Evolutionary conservation across 148 eudicot genomes (phyloP), one percentile per base, ranked within the genome.

Genomic region (Spergularia bocconei): DNA sequence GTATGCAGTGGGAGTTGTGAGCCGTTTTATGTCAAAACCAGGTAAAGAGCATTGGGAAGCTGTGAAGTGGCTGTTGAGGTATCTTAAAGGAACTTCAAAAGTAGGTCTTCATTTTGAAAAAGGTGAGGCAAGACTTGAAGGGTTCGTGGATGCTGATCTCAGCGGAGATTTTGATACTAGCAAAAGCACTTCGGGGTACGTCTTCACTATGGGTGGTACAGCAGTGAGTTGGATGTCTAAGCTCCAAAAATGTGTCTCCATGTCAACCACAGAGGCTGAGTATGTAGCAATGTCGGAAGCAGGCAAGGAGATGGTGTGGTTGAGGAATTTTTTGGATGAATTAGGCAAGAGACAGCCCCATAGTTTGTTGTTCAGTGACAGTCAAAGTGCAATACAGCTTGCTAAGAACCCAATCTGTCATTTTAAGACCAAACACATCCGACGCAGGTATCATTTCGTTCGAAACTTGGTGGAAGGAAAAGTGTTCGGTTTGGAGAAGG

Each of bases 261-360:
- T 73, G 16, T 78, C 76, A 23, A 78, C 71, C 21, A 78, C 76
- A 14, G 71, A 78, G 36, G 68, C 60, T 19, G 80, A 70, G 25
- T 71, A 78, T 29, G 38, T 61, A 25, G 58, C 61, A 14, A 57
- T 50, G 41, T 71, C 71, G 6, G 59, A 71, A 44, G 38, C 70
- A 29, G 15, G 58, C 23, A 78, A 71, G n/a, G 70, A 78, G 47
- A 69, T 60, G 17, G n/a, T 79, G 17, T 72, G 81, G 79, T n/a
- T 69, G 12, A n/a, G 62, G 50, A 61, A 58, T 52, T 67, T 67
- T 19, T 48, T 76, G 13, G 41, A 19, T 15, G 63, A 78, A 41
- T 16, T 71, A 41, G 71, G 65, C 14, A 69, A 60, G 1, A 67
- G 54, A 38, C 69, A 72, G 50, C 61, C 29, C 62, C n/a, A 62